Conservation (phyloP, 139 green algal species). For the Chlamydomonas asymmetrica region DNA sequence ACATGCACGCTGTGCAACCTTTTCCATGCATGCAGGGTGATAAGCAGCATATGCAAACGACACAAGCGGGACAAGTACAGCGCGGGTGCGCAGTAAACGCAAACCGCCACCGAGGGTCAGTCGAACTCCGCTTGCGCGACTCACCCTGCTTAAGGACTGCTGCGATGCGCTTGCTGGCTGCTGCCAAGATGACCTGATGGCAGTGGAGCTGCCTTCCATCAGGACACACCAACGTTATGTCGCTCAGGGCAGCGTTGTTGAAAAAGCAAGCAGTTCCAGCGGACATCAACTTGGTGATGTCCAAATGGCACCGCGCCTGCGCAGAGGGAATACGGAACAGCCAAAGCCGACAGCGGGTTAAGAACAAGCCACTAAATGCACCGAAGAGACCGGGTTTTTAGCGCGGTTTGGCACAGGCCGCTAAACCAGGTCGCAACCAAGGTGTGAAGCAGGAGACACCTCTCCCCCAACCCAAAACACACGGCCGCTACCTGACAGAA, state of each 20-base stretch:
- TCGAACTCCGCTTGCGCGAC: not conserved
- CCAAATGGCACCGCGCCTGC: conserved; percentile 11
- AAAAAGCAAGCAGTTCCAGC: conserved; percentile 14
- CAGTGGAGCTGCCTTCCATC: conserved; percentile 16
- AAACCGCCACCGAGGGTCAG: too few species aligned
- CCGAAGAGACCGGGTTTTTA: too few species aligned
- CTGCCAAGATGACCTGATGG: conserved; percentile 19
- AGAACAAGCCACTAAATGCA: too few species aligned
- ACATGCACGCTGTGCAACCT: not conserved
- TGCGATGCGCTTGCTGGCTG: conserved; percentile 3
- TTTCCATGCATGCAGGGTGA: not conserved
- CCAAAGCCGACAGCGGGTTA: too few species aligned
- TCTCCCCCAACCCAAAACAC: too few species aligned
- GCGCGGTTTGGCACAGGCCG: too few species aligned
- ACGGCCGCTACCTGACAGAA: too few species aligned
- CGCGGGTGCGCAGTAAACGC: too few species aligned
- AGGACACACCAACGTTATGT: conserved; percentile 17
- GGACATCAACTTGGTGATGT: conserved; percentile 14
- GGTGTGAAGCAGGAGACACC: too few species aligned
- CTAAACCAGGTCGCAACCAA: too few species aligned
- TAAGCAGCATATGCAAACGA: too few species aligned
- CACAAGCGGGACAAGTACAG: too few species aligned
- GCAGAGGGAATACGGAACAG: not conserved
- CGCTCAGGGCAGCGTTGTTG: conserved; percentile 14
- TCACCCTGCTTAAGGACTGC: conserved; percentile 11